phyloP scores from a whole-genome alignment of 176 grass and related monocot genomes.

The Oryza longistaminata region DNA sequence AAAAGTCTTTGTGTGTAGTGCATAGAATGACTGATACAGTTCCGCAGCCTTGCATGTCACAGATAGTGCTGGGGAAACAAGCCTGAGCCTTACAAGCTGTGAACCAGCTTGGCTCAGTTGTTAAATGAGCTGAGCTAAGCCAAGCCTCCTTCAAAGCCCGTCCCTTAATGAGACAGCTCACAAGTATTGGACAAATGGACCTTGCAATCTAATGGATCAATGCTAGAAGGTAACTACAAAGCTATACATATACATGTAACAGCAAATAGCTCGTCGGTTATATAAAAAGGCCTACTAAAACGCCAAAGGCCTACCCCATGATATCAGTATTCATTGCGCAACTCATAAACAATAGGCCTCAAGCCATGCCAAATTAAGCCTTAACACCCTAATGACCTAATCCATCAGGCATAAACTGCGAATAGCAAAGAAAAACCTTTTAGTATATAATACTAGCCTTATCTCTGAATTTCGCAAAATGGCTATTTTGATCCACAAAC shows the following conservation, averaged over 20 bases:
- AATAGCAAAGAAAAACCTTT: background rate
- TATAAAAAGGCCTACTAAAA: background rate
- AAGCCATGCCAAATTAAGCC: background rate
- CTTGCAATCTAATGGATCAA: background rate
- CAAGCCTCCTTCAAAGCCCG: background rate
- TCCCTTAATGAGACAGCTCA: background rate
- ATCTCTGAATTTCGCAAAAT: background rate
- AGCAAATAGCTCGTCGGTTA: background rate
- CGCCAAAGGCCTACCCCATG: background rate
- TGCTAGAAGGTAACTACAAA: background rate
- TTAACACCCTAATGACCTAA: background rate
- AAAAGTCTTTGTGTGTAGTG: background rate
- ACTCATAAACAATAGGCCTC: background rate
- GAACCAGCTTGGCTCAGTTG: background rate
- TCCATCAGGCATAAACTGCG: background rate
- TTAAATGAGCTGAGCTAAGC: background rate
- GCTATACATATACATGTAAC: background rate
- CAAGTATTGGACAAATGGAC: background rate
- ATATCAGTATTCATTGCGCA: background rate
- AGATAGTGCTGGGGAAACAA: background rate
- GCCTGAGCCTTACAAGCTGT: background rate
- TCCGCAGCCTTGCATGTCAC: background rate
- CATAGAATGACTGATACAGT: background rate
- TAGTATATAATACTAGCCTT: background rate
- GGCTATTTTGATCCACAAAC: background rate